phyloP scores from a whole-genome alignment of 176 grass and related monocot species.

The Stipa capillata region DNA sequence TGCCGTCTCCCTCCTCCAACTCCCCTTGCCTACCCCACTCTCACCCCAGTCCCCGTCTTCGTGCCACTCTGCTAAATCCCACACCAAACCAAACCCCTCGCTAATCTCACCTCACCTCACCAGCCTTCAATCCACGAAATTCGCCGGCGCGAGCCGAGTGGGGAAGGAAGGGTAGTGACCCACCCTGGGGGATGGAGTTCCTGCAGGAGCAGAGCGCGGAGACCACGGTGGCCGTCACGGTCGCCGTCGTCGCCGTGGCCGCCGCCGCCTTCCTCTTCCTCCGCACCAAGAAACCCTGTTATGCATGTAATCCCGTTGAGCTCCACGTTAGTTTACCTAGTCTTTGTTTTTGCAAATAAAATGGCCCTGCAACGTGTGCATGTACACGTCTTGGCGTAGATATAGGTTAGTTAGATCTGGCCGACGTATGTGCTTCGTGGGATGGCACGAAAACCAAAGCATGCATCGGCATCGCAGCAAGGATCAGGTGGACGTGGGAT shows the following conservation, averaged over 20 bases:
- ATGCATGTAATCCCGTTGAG: too few species aligned
- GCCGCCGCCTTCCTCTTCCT: conserved; percentile 51
- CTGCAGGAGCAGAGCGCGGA: conserved; percentile 19
- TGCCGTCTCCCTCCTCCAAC: neutral
- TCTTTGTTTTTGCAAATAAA: too few species aligned
- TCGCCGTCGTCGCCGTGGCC: conserved; percentile 51
- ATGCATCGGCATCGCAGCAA: too few species aligned
- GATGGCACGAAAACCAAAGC: too few species aligned
- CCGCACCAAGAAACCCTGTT: conserved; percentile 43
- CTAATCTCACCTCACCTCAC: neutral
- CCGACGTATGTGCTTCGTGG: too few species aligned
- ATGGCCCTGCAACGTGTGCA: too few species aligned
- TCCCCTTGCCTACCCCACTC: neutral
- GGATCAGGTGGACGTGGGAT: too few species aligned
- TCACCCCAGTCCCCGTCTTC: neutral
- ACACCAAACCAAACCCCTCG: neutral
- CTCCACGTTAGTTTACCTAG: too few species aligned
- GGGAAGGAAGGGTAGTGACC: neutral
- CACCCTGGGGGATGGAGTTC: conserved; percentile 22
- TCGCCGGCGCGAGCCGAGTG: neutral
- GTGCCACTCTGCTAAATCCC: neutral
- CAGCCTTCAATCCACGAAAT: neutral
- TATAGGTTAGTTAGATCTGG: too few species aligned
- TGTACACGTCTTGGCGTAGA: too few species aligned
- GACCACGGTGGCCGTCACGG: conserved; percentile 43